Percentiles rank a stretch among this genome's conserved stretches.
Conservation (phyloP, 2,329 filamentous ascomycete species). For the Neurospora sp. region DNA sequence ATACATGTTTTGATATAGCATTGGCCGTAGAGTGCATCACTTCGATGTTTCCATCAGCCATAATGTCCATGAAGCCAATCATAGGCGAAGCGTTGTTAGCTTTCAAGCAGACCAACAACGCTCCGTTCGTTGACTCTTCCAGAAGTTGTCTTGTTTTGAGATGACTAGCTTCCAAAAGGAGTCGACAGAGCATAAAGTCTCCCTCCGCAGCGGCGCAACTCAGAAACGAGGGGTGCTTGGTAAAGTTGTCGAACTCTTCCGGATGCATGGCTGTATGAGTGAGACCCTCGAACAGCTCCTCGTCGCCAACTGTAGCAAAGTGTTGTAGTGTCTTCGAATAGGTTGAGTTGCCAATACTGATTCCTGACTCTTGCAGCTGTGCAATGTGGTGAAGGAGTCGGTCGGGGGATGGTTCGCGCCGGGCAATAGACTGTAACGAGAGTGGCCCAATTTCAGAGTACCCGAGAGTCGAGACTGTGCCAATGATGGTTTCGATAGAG, state of each 20-base stretch:
- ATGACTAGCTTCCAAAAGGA: constrained; percentile 34
- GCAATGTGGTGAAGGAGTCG: constrained; percentile 50
- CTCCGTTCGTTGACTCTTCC: constrained; percentile 24
- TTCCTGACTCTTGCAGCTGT: constrained; percentile 50
- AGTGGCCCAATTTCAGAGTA: constrained; percentile 63
- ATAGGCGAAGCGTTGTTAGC: constrained; percentile 19
- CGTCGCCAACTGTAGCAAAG: constrained; percentile 50
- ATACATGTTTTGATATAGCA: constrained; percentile 21
- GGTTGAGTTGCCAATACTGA: constrained; percentile 50
- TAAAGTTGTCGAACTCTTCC: constrained; percentile 41
- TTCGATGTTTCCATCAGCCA: constrained; percentile 25
- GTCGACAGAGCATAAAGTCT: constrained; percentile 31
- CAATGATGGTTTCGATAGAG: constrained; percentile 61
- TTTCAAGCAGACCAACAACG: constrained; percentile 23
- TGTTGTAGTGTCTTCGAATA: constrained; percentile 58
- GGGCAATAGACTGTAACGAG: constrained; percentile 67
- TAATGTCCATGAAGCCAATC: constrained; percentile 28
- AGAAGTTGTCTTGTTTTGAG: constrained; percentile 6
- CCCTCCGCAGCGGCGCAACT: constrained; percentile 24
- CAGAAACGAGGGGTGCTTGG: constrained; percentile 30
- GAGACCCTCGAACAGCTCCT: constrained; percentile 35
- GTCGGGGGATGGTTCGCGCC: constrained; percentile 48
- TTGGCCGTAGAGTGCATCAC: constrained; percentile 16
- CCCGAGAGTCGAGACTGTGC: constrained; percentile 60
- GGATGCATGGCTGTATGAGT: constrained; percentile 43